These are phyloP conservation scores for Aspergillus cejpii DNA, from an alignment of 2,329 filamentous ascomycete genomes.

Conservation along the genomic window DNA sequence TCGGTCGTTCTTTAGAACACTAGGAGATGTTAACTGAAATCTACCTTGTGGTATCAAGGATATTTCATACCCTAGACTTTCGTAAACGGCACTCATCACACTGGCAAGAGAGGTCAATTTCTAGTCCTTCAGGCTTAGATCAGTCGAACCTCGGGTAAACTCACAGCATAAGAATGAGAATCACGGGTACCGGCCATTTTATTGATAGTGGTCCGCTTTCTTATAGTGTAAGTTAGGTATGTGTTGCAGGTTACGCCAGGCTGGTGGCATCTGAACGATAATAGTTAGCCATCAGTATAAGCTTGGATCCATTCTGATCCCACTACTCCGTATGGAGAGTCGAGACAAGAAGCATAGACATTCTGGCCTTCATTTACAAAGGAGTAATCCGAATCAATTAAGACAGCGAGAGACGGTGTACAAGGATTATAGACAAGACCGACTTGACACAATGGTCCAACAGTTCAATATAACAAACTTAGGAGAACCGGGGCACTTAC, in stretches of 20 bases:
- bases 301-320: not conserved
- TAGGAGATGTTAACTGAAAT: constrained; percentile 10
- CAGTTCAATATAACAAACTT: not conserved
- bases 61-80: constrained; percentile 33
- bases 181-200: constrained; percentile 38
- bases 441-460: too few relatives aligned
- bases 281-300: constrained; percentile 17
- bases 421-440: not conserved
- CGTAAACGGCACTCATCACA: constrained; percentile 38
- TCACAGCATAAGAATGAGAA: constrained; percentile 38
- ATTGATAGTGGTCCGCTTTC: constrained; percentile 19
- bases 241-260: constrained; percentile 27
- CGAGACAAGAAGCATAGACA: not conserved
- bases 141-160: constrained; percentile 8
- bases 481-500: constrained; percentile 24
- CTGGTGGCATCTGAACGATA: constrained; percentile 27
- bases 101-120: constrained; percentile 14
- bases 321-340: too few relatives aligned
- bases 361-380: too few relatives aligned
- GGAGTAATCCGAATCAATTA: too few relatives aligned
- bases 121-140: not conserved
- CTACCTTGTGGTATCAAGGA: not conserved
- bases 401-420: not conserved
- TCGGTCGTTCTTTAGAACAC: constrained; percentile 40
- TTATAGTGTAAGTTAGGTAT: constrained; percentile 22